Base-by-base conservation (phyloP, 1,284 basidiomycete genomes). In the Cryptococcus wingfieldii region DNA sequence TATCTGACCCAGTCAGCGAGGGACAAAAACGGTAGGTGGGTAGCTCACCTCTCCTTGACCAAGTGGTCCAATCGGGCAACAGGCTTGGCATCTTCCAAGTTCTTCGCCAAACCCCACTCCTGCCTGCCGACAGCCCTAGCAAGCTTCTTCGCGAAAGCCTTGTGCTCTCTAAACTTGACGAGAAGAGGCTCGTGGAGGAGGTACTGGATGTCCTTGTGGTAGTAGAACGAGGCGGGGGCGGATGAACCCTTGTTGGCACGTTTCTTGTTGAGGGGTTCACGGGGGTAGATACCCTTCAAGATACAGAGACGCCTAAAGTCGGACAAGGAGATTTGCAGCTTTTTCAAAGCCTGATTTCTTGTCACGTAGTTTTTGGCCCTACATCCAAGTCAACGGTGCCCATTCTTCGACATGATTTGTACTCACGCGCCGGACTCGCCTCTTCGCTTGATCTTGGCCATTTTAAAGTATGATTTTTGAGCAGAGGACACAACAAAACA, bases 271-370 rank as follows among this genome's bases (percentile, higher is more conserved):
- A 86, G 84, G 18, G 96, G 96, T 75, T 98, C 95, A 51, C 95
- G 88, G 61, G 96, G 96, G 77, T 95, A 98, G 72, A 99, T 97
- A 28, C 96, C 96, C 82, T 99, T 99, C 66, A 99, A 81, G 67
- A 99, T 99, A 78, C 96, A 99, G 51, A 99, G 80, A 56, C 96
- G 83, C 60, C 96, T 86, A 79, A 99, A 99, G 78, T 99, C 96
- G 55, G 93, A 90, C 41, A 99, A 82, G 38, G 95, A 95, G 75
- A 93, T 90, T 79, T 99, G 96, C 19, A 98, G 83, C 80, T 90
- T 94, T 77, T 90, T 92, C 58, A 93, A 81, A 27, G 91, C 93
- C 58, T 87, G 81, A 58, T 91, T 92, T 44, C 96, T 86, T 46
- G 96, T 98, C 61, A 90, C 82, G 74, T 94, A 96, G 66, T 92